phyloP scores from a whole-genome alignment of 371 early-diverging fungal genomes.

The Mucor ambiguus region DNA sequence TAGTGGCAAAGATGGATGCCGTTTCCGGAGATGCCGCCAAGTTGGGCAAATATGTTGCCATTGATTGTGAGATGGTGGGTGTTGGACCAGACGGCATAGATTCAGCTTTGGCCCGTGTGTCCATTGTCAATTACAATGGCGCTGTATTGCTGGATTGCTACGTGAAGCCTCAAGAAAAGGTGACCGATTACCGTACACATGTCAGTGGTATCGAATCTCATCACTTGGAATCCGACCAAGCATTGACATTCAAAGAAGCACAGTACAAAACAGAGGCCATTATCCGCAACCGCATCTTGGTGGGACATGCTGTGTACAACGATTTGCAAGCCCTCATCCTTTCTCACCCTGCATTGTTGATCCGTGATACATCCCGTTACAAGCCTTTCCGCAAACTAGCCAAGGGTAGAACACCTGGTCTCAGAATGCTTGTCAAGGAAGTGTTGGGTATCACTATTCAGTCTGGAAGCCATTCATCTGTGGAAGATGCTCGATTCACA shows the following conservation, averaged over 20 bases:
- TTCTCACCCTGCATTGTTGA: conserved; percentile 74
- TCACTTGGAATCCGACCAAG: conserved; percentile 66
- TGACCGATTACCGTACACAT: conserved; percentile 92
- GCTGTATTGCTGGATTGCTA: conserved; percentile 83
- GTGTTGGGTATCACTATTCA: conserved; percentile 83
- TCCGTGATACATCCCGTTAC: conserved; percentile 87
- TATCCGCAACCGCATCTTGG: conserved; percentile 79
- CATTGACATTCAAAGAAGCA: conserved; percentile 72
- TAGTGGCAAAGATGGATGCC: conserved; percentile 42
- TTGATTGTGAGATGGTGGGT: conserved; percentile 99
- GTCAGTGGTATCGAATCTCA: conserved; percentile 92
- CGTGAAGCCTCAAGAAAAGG: conserved; percentile 79
- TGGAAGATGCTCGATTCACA: conserved; percentile 89
- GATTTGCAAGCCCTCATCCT: conserved; percentile 83
- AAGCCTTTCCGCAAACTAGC: conserved; percentile 70
- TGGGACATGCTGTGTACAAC: conserved; percentile 91
- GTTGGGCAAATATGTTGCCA: conserved; percentile 85
- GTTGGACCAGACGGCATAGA: conserved; percentile 82
- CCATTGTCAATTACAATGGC: conserved; percentile 93
- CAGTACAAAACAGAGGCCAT: conserved; percentile 78
- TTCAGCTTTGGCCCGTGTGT: conserved; percentile 89
- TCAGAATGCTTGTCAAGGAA: conserved; percentile 77
- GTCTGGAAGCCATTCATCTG: conserved; percentile 88
- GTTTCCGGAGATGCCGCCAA: conserved; percentile 39
- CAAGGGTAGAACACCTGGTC: conserved; percentile 71